Evolutionary conservation across 1,139 yeast species (phyloP), one percentile per base, ranked within the genome.

Genomic region (Protomyces macrosporus): DNA sequence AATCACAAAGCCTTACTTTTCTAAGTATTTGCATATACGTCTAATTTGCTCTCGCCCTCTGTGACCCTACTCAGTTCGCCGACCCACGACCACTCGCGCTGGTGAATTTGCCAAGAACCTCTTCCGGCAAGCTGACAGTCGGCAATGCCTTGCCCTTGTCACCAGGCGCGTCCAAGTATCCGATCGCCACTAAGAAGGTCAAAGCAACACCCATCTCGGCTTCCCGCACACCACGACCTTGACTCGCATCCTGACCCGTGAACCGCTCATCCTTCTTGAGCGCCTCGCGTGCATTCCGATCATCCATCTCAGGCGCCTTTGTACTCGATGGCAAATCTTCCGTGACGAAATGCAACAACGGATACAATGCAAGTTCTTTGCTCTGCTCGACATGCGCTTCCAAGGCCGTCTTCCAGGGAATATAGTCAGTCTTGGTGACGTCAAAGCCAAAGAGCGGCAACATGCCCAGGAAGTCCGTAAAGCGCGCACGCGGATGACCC

Each of bases 241-340:
- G 74, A 60, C 89, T 81, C 40, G 75, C 77, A 70, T 89, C 96
- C 55, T 75, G 80, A 3, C 88, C 89, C 3, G 90, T 82, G 84
- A 85, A 82, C 37, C 72, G 72, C 3, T 79, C 76, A 72, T 91
- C 97, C 37, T 74, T 76, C 65, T 76, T 77, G 72, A 93, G 82
- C 0, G 95, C 82, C 35, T 74, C 74, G 14, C 80, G 81, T 0
- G 98, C 88, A 72, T 93, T 91, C 4, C 81, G 65, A 70, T 93
- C 98, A 72, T 90, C 97, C 70, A 93, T 81, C 74, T 91, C 97
- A 2, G 98, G 98, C 7, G 98, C 98, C 75, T 86, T 88, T 55
- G 97, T 88, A 73, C 85, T 86, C 68, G 86, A 87, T 5, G 97
- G 97, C 71, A 93, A 82, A 73, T 91, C 86, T 72, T 90, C 98